phyloP scores from a whole-genome alignment of 352 stramenopile genomes.

The Globisporangium solare region DNA sequence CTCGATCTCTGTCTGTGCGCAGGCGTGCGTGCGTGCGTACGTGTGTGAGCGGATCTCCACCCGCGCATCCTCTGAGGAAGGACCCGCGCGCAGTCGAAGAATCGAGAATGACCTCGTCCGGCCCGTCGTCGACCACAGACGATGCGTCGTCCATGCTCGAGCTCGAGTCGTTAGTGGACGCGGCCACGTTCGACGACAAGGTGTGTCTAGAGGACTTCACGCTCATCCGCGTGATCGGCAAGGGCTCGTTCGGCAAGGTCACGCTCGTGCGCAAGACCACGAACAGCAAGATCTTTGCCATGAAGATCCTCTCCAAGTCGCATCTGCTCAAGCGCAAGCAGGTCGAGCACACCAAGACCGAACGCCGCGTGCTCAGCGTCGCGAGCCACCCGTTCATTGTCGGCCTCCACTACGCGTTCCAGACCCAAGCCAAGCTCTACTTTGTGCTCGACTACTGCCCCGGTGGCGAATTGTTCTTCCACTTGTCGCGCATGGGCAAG shows the following conservation, averaged over 20 bases:
- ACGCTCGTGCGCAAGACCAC: slow-evolving; percentile 88
- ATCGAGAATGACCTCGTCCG: slow-evolving; percentile 50
- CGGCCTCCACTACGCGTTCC: slow-evolving; percentile 96
- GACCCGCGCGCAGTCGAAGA: neutral
- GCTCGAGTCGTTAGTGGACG: slow-evolving; percentile 67
- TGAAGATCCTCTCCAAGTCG: slow-evolving; percentile 90
- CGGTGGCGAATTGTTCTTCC: slow-evolving; percentile 97
- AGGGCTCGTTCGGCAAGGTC: slow-evolving; percentile 87
- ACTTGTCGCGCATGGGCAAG: slow-evolving; percentile 93
- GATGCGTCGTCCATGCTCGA: slow-evolving; percentile 40
- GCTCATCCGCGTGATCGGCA: slow-evolving; percentile 87
- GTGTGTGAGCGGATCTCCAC: too few species aligned
- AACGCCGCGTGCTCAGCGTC: slow-evolving; percentile 93
- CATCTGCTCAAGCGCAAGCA: slow-evolving; percentile 94
- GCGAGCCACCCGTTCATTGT: slow-evolving; percentile 98
- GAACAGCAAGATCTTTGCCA: slow-evolving; percentile 88
- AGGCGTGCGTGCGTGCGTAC: too few species aligned
- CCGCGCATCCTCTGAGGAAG: slow-evolving; percentile 4
- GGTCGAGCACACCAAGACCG: slow-evolving; percentile 95
- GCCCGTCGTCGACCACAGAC: slow-evolving; percentile 20
- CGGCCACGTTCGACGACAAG: slow-evolving; percentile 81
- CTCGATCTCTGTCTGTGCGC: too few species aligned
- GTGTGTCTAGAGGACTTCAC: slow-evolving; percentile 88
- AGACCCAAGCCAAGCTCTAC: slow-evolving; percentile 97
- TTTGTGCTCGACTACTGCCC: slow-evolving; percentile 98